Conservation (phyloP, 345 rosid genomes). For the Salix exigua region DNA sequence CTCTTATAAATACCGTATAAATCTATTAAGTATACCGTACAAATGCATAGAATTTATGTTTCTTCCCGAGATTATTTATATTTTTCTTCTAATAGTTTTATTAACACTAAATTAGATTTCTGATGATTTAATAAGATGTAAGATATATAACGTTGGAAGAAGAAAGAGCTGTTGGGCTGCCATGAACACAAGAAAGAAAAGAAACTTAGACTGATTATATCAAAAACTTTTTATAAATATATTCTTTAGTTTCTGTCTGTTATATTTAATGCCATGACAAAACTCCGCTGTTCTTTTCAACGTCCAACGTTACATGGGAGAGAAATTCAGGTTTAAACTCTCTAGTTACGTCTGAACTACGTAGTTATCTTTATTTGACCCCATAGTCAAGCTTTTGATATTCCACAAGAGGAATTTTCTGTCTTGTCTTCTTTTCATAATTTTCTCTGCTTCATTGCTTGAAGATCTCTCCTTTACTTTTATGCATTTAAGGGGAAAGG, state of each 20-base stretch:
- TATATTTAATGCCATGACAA: not conserved
- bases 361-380: not conserved
- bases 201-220: not conserved
- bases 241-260: too few species aligned
- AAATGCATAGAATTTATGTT: too few species aligned
- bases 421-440: not conserved
- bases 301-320: not conserved
- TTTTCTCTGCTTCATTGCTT: not conserved
- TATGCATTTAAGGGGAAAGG: too few species aligned
- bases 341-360: constrained; percentile 4
- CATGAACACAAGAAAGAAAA: not conserved
- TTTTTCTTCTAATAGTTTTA: not conserved
- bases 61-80: too few species aligned
- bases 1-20: too few species aligned
- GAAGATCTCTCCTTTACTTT: not conserved
- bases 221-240: too few species aligned
- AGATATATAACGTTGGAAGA: not conserved
- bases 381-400: not conserved
- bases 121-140: not conserved
- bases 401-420: constrained; percentile 6
- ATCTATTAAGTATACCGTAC: too few species aligned
- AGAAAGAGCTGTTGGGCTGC: not conserved
- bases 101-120: too few species aligned
- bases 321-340: not conserved
- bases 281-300: not conserved